Conservation (phyloP, 768 basidiomycete species). For the Lactarius indigo region DNA sequence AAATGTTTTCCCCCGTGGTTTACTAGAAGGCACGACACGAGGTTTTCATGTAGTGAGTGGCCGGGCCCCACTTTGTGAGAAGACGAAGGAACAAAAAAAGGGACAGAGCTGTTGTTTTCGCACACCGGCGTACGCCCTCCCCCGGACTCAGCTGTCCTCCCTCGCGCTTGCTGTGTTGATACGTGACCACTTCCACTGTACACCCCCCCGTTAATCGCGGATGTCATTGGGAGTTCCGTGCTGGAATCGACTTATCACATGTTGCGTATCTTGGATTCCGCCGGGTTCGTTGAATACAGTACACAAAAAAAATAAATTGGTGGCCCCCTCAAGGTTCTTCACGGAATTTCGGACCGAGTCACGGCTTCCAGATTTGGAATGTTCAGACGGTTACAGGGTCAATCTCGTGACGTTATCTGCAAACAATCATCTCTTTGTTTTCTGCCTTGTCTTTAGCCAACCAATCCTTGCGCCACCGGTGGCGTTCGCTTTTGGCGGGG, state of each 20-base stretch:
- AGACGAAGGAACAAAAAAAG: not conserved
- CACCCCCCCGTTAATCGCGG: not conserved
- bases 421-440: not conserved
- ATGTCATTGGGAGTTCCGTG: not conserved
- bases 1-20: not conserved
- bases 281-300: not conserved
- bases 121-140: not conserved
- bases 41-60: not conserved
- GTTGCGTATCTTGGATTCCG: not conserved
- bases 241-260: not conserved
- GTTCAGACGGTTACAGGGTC: not conserved
- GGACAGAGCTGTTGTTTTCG: not conserved
- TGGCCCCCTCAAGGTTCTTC: not conserved
- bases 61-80: not conserved
- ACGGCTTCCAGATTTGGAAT: not conserved
- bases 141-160: not conserved
- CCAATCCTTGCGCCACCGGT: not conserved
- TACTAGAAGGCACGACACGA: not conserved
- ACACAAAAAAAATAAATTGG: not conserved
- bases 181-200: not conserved
- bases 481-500: not conserved
- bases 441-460: not conserved
- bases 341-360: not conserved
- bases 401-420: not conserved
- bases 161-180: too few species aligned